These are phyloP conservation scores for Acidomyces sp. DNA, from an alignment of 495 filamentous ascomycete species.

Conservation along the genomic window DNA sequence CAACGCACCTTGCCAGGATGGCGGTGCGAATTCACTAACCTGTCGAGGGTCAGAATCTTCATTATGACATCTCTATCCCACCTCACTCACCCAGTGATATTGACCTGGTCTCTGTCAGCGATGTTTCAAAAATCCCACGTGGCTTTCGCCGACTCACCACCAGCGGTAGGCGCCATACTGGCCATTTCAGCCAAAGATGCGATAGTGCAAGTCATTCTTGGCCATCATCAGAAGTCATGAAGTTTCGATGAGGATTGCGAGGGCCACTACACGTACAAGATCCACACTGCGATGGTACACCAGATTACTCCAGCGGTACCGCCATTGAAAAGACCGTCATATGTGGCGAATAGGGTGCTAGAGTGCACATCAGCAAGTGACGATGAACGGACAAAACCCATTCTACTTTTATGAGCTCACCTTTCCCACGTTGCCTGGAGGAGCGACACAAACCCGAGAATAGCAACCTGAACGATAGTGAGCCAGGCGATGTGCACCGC, in stretches of 20 bases:
- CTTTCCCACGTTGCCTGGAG: conserved; percentile 23
- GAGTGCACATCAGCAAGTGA: too few species aligned
- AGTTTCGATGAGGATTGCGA: too few species aligned
- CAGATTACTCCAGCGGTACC: conserved; percentile 18
- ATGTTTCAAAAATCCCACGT: neutral
- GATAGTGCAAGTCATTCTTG: too few species aligned
- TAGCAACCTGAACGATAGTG: conserved; percentile 11
- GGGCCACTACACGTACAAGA: too few species aligned
- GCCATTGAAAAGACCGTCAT: conserved; percentile 21
- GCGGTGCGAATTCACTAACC: conserved; percentile 35
- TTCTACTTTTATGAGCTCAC: too few species aligned
- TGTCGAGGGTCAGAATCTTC: too few species aligned
- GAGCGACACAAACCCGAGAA: conserved; percentile 23
- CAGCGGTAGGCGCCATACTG: conserved; percentile 22
- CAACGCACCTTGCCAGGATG: conserved; percentile 25
- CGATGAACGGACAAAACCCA: too few species aligned
- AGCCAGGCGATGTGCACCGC: too few species aligned
- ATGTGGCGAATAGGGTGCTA: conserved; percentile 11
- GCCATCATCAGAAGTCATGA: too few species aligned
- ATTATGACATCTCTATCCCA: neutral
- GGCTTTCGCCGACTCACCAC: conserved; percentile 20
- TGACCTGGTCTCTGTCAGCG: conserved; percentile 23
- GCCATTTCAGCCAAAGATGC: conserved; percentile 20
- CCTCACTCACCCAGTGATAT: conserved; percentile 34
- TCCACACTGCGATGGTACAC: conserved; percentile 12